These are phyloP conservation scores for Nevesoporus exiguus DNA, from an alignment of 768 basidiomycete species.

Conservation along the genomic window DNA sequence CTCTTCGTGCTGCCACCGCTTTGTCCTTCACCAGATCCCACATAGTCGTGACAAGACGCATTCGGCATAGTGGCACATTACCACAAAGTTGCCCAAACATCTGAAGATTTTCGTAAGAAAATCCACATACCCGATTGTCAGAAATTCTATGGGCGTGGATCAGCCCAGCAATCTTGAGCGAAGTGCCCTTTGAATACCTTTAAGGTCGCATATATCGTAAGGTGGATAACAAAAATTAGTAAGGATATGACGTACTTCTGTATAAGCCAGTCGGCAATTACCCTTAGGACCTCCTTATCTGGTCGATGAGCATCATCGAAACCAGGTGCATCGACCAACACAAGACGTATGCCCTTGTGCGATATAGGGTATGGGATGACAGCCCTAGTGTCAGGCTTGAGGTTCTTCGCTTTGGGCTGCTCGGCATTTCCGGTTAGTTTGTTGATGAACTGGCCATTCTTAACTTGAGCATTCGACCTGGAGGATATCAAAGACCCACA, in stretches of 20 bases:
- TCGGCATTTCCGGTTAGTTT: neutral
- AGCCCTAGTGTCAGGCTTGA: slow-evolving; percentile 10
- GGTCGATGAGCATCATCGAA: slow-evolving; percentile 18
- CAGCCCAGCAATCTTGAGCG: slow-evolving; percentile 27
- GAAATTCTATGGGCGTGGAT: slow-evolving; percentile 35
- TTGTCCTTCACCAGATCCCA: slow-evolving; percentile 30
- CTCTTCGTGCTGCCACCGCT: slow-evolving; percentile 6
- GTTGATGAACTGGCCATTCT: slow-evolving; percentile 14
- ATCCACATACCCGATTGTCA: slow-evolving; percentile 34
- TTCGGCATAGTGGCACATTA: slow-evolving; percentile 22
- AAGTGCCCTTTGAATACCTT: slow-evolving; percentile 10
- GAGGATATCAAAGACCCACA: neutral
- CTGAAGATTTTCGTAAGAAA: slow-evolving; percentile 28
- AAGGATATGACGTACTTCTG: slow-evolving; percentile 10
- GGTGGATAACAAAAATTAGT: too few species aligned
- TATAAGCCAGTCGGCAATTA: slow-evolving; percentile 17
- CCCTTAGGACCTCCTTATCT: slow-evolving; percentile 8
- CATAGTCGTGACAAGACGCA: slow-evolving; percentile 38
- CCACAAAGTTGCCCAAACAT: slow-evolving; percentile 38
- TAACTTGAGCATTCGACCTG: neutral
- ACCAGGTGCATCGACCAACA: slow-evolving; percentile 22
- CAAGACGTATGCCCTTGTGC: neutral
- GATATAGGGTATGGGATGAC: slow-evolving; percentile 3
- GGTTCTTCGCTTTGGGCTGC: neutral
- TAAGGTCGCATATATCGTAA: neutral